Evolutionary conservation across 177 flowering plant genomes (phyloP), one percentile per base, ranked within the genome.

Genomic region (Vitis hybrid): DNA sequence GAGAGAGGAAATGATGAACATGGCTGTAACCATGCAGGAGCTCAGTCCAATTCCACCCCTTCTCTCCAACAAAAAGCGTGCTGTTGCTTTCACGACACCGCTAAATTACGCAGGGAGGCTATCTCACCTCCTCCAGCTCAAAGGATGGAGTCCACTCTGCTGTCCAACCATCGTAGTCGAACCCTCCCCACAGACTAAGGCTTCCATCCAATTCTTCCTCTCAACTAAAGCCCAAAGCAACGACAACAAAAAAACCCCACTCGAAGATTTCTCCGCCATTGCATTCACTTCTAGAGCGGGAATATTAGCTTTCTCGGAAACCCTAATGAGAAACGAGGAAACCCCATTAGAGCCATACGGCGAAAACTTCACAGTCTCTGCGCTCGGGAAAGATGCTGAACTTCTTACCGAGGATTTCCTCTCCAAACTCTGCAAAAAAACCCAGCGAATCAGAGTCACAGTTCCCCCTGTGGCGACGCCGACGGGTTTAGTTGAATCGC

Each of bases 231-330:
- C 61, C 68, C 54, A 24, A 24, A 24, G 28, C 11, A 8, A 33
- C 66, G 1, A 57, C 17, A 11, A 58, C n/a, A 44, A 9, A 7
- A 17, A 57, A 2, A 7, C 77, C 56, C 72, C 60, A 7, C 68
- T 84, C 63, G 65, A 82, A 4, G 49, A 61, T 51, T 82, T 85
- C 83, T 82, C 90, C 66, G 90, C 91, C 73, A 58, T 90, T 65
- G 92, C 91, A 2, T 92, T 88, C 87, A 88, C 94, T 11, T 91
- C 94, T n/a, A 82, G 94, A 20, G 71, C 90, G 54, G 91, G 84
- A 3, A 91, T 91, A 80, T 11, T 81, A 18, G 80, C 92, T 17
- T 76, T 85, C 76, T 60, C 79, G 8, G 76, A 76, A 20, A 80
- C 86, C 60, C 59, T 75, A 0, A 3, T 14, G 20, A 62, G 24